These are phyloP conservation scores for Leptomonas seymouri DNA, from an alignment of 208 protist species.

Conservation along the genomic window DNA sequence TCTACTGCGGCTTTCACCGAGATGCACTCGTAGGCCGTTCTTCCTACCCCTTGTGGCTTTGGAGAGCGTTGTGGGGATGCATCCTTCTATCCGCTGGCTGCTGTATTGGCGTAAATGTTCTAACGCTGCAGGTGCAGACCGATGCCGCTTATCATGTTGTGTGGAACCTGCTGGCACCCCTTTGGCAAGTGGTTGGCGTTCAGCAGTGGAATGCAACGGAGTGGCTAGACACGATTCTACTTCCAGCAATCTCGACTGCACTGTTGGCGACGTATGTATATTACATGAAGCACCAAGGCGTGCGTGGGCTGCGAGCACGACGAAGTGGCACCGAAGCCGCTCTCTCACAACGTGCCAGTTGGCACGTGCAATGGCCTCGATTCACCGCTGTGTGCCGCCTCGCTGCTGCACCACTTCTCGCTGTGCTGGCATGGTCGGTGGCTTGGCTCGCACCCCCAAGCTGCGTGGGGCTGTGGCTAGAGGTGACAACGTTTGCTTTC, in stretches of 20 bases:
- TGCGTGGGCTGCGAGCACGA: neutral
- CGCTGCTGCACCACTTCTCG: slow-evolving; percentile 8
- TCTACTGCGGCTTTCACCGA: slow-evolving; percentile 17
- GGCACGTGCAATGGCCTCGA: neutral
- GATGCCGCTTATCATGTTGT: neutral
- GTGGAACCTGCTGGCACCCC: slow-evolving; percentile 9
- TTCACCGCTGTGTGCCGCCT: neutral
- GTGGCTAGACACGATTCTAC: slow-evolving; percentile 17
- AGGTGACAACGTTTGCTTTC: slow-evolving; percentile 23
- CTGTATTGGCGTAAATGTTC: slow-evolving; percentile 16
- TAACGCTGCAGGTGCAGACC: neutral
- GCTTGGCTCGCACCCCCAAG: slow-evolving; percentile 24
- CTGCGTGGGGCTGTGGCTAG: slow-evolving; percentile 22
- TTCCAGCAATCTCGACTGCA: neutral
- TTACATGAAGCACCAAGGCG: slow-evolving; percentile 3
- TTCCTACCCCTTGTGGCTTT: slow-evolving; percentile 15
- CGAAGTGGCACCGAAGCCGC: neutral
- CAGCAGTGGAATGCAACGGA: slow-evolving; percentile 17
- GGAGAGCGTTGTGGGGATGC: neutral
- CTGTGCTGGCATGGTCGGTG: slow-evolving; percentile 12
- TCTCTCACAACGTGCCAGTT: neutral
- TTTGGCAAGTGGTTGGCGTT: slow-evolving; percentile 26
- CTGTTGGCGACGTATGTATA: slow-evolving; percentile 7
- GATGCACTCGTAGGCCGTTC: slow-evolving; percentile 6
- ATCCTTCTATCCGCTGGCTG: slow-evolving; percentile 5